phyloP scores from a whole-genome alignment of 148 eudicot genomes.

The Camellia japonica region DNA sequence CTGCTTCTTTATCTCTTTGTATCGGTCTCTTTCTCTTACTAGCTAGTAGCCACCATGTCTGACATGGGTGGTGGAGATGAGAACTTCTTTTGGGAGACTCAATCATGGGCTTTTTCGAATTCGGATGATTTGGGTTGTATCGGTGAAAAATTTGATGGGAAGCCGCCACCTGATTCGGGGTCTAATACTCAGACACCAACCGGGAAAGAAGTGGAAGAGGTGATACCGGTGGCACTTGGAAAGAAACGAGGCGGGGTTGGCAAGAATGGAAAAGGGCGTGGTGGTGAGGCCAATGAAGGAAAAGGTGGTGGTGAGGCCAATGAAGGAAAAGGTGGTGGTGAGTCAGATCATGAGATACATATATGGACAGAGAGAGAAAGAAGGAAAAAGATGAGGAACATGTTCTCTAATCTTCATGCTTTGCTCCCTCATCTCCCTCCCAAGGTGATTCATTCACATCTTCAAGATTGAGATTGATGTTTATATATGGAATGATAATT shows the following conservation, averaged over 20 bases:
- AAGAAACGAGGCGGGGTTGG: too few species aligned
- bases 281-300: too few species aligned
- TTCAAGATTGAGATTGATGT: too few species aligned
- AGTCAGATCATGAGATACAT: constrained; percentile 52
- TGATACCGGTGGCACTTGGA: too few species aligned
- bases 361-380: constrained; percentile 85
- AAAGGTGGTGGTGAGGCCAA: neutral
- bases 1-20: constrained; percentile 1
- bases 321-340: constrained; percentile 18
- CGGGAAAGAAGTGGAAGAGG: too few species aligned
- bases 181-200: too few species aligned
- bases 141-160: constrained; percentile 6
- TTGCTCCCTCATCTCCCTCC: too few species aligned
- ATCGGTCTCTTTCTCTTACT: neutral
- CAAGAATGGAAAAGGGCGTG: too few species aligned
- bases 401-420: too few species aligned
- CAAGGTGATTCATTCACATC: too few species aligned
- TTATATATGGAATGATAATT: too few species aligned
- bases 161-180: constrained; percentile 6
- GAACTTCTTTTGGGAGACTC: neutral
- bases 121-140: constrained; percentile 12
- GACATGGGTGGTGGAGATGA: constrained; percentile 17
- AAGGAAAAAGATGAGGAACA: constrained; percentile 45
- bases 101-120: constrained; percentile 26
- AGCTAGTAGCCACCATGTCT: constrained; percentile 21